Percentiles rank a stretch among this genome's conserved stretches.
Evolutionary conservation across 176 grass and related monocot genomes (phyloP).

Genomic region (Juncus inflexus): DNA sequence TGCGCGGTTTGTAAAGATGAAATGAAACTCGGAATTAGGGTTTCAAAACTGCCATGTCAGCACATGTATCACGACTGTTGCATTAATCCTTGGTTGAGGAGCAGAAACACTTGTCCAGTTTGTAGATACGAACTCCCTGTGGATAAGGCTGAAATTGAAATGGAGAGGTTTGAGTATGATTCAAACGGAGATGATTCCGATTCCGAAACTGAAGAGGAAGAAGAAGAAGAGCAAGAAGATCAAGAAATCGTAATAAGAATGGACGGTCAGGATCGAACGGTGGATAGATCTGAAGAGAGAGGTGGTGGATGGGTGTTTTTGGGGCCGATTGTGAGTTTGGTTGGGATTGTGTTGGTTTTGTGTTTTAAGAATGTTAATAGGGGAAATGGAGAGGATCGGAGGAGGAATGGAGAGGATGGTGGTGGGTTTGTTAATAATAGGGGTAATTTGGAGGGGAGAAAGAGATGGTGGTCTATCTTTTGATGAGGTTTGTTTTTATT

Average conservation of each 20-base stretch:
- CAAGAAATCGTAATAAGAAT: slow-evolving; percentile 17
- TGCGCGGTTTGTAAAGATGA: slow-evolving; percentile 86
- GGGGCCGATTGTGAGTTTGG: slow-evolving; percentile 59
- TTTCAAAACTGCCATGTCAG: slow-evolving; percentile 64
- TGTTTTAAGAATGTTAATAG: slow-evolving; percentile 59
- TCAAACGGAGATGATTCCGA: slow-evolving; percentile 19
- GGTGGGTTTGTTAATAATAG: background rate
- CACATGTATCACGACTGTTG: slow-evolving; percentile 79
- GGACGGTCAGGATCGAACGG: slow-evolving; percentile 22
- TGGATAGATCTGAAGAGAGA: slow-evolving; percentile 34
- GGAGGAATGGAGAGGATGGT: slow-evolving; percentile 5
- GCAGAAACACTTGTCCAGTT: slow-evolving; percentile 85
- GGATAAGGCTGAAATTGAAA: slow-evolving; percentile 47
- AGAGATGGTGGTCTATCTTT: slow-evolving; percentile 89
- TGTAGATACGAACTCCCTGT: slow-evolving; percentile 80
- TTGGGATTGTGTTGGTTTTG: slow-evolving; percentile 66
- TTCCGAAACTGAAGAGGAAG: slow-evolving; percentile 31
- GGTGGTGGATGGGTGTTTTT: slow-evolving; percentile 44
- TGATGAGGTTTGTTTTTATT: slow-evolving; percentile 25
- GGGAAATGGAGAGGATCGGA: slow-evolving; percentile 8
- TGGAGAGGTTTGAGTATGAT: slow-evolving; percentile 25
- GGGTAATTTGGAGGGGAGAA: slow-evolving; percentile 35
- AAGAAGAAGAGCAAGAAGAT: slow-evolving; percentile 40
- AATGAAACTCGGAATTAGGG: slow-evolving; percentile 38
- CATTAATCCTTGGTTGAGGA: slow-evolving; percentile 74